Evolutionary conservation across 768 basidiomycete genomes (phyloP).

Genomic region (Lactarius trivialis): DNA sequence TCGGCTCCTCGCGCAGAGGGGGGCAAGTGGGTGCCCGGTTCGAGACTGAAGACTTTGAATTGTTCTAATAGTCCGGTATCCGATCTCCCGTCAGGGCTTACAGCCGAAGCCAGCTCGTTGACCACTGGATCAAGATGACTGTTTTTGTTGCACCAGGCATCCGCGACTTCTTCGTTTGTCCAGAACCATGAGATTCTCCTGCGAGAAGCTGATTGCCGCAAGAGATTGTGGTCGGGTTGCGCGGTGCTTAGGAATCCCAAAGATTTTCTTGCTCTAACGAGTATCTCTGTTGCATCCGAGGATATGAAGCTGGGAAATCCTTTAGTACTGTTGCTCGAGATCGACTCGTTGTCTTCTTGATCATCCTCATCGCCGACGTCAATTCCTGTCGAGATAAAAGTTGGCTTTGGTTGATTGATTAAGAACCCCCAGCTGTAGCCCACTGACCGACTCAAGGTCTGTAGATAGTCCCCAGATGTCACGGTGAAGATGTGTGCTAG

Average conservation of each 20-base stretch:
- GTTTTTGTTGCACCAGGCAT: constrained; percentile 34
- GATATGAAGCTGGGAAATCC: constrained; percentile 62
- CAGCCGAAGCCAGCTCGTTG: neutral
- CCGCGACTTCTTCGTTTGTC: constrained; percentile 46
- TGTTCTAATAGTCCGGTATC: constrained; percentile 14
- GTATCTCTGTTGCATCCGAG: constrained; percentile 39
- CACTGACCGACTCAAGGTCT: constrained; percentile 50
- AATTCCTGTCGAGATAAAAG: constrained; percentile 13
- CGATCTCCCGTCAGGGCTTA: neutral
- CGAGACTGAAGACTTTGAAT: constrained; percentile 58
- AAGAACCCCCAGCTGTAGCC: constrained; percentile 36
- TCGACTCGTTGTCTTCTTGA: constrained; percentile 31
- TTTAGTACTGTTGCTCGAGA: constrained; percentile 30
- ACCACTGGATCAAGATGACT: neutral
- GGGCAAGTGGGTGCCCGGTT: constrained; percentile 44
- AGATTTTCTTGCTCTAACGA: constrained; percentile 65
- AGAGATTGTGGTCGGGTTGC: constrained; percentile 54
- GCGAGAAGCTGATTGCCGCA: constrained; percentile 28
- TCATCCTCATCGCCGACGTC: constrained; percentile 38
- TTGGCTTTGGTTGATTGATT: constrained; percentile 5
- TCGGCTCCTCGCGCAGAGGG: constrained; percentile 26
- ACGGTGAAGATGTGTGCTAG: constrained; percentile 63
- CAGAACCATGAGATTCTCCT: constrained; percentile 54
- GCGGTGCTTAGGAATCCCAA: constrained; percentile 58
- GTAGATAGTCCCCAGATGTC: constrained; percentile 58